phyloP scores from a whole-genome alignment of 1,284 basidiomycete genomes.

The Exsudoporus floridanus region DNA sequence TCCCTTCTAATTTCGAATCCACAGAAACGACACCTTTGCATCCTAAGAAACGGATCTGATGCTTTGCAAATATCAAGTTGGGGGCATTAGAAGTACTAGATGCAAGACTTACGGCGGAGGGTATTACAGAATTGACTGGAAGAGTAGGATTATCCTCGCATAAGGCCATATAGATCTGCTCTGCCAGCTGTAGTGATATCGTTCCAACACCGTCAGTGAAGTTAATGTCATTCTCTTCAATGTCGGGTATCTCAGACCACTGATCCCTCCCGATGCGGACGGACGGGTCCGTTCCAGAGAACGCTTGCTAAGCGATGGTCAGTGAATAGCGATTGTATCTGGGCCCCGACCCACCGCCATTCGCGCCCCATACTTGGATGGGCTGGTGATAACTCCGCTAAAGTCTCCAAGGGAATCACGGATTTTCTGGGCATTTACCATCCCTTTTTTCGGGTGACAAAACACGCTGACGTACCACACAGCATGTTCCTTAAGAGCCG shows the following conservation, averaged over 20 bases:
- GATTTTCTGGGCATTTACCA: conserved; percentile 55
- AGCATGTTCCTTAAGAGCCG: conserved; percentile 66
- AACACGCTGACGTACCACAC: conserved; percentile 79
- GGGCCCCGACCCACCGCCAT: conserved; percentile 46
- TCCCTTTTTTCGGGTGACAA: conserved; percentile 41
- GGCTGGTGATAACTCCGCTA: conserved; percentile 50
- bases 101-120: conserved; percentile 54
- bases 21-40: conserved; percentile 75
- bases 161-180: conserved; percentile 57
- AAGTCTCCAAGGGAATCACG: conserved; percentile 67
- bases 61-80: conserved; percentile 38
- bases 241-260: conserved; percentile 60
- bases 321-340: not conserved
- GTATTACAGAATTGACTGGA: conserved; percentile 39
- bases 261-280: conserved; percentile 53
- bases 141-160: conserved; percentile 44
- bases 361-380: conserved; percentile 78
- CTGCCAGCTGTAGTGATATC: conserved; percentile 58
- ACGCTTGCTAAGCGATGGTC: conserved; percentile 54
- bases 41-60: conserved; percentile 76
- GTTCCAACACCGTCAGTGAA: conserved; percentile 80
- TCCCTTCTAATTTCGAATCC: conserved; percentile 50
- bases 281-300: conserved; percentile 76
- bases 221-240: conserved; percentile 44
- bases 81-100: not conserved